phyloP scores from a whole-genome alignment of 2,329 filamentous ascomycete species.

The Teratosphaeria gauchensis region DNA sequence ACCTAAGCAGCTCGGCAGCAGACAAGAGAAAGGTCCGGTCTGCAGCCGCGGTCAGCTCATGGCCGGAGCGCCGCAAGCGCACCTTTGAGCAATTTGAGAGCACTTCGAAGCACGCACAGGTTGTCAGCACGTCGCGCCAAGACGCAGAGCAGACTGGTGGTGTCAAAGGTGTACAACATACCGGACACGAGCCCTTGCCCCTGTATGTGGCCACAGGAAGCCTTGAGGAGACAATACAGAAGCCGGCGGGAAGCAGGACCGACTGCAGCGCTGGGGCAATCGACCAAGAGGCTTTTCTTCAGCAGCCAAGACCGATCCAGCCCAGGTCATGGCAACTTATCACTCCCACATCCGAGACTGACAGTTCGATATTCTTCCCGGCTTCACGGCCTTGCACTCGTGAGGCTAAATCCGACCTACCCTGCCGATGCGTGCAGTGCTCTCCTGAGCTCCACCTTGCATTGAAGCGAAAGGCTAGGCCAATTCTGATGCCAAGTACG shows the following conservation, averaged over 20 bases:
- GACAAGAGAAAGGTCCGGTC: constrained; percentile 22
- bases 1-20: constrained; percentile 12
- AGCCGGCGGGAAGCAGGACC: no score
- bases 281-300: no score
- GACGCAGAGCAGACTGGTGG: background rate
- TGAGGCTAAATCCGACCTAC: background rate
- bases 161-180: no score
- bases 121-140: constrained; percentile 16
- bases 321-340: no score
- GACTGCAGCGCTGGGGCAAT: no score
- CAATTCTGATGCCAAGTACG: background rate
- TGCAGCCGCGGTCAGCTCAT: constrained; percentile 20
- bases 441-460: background rate
- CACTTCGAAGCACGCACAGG: constrained; percentile 5
- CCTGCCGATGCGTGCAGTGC: constrained; percentile 1
- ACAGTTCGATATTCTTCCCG: background rate
- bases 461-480: background rate
- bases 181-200: no score
- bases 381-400: background rate
- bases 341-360: background rate
- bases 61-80: constrained; percentile 19
- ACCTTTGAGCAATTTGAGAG: no score
- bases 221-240: no score
- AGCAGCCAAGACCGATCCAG: no score
- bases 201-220: no score